phyloP scores from a whole-genome alignment of 805 yeast genomes.

The Priceomyces fermenticarens region DNA sequence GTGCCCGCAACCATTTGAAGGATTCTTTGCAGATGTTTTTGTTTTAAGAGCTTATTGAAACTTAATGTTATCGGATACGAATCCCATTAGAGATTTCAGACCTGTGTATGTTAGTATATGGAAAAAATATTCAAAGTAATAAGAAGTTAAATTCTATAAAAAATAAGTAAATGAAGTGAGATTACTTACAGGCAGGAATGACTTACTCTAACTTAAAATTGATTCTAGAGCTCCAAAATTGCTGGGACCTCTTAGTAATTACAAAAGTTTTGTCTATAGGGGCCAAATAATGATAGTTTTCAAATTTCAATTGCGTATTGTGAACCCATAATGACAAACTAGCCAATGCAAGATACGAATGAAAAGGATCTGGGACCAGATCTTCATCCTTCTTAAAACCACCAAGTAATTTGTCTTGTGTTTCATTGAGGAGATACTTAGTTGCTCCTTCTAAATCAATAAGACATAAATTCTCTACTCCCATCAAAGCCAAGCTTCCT shows the following conservation, averaged over 20 bases:
- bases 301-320: constrained; percentile 4
- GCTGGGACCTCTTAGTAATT: constrained; percentile 15
- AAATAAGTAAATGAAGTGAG: no score
- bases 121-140: no score
- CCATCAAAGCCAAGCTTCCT: constrained; percentile 52
- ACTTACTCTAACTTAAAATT: no score
- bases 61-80: no score
- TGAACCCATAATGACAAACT: constrained; percentile 17
- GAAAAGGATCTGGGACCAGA: constrained; percentile 69
- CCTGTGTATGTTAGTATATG: no score
- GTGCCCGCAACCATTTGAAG: constrained; percentile 1
- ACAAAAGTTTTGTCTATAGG: constrained; percentile 27
- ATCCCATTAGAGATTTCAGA: no score
- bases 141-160: no score
- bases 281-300: constrained; percentile 9
- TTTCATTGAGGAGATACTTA: constrained; percentile 46
- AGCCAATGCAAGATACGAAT: constrained; percentile 60
- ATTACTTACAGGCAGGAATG: no score
- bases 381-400: constrained; percentile 73
- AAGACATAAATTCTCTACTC: constrained; percentile 18
- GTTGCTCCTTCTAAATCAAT: constrained; percentile 33
- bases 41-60: no score
- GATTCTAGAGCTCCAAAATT: constrained; percentile 1
- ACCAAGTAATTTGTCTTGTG: constrained; percentile 66
- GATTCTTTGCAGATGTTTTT: no score